phyloP scores from a whole-genome alignment of 768 basidiomycete genomes.

The Tricholoma terreum region DNA sequence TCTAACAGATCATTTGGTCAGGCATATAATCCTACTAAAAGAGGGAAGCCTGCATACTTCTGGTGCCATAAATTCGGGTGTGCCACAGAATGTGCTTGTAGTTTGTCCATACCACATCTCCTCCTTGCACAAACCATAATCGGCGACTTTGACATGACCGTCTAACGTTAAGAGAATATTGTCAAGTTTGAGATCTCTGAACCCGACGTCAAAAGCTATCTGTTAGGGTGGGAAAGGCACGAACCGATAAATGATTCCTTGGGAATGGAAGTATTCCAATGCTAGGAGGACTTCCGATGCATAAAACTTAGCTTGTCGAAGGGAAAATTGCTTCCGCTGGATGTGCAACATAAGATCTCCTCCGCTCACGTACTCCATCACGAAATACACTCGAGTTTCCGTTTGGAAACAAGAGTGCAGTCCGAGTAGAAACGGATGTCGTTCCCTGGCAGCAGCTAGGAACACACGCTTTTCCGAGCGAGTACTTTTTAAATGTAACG shows the following conservation, averaged over 20 bases:
- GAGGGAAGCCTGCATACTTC: slow-evolving; percentile 59
- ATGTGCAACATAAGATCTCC: slow-evolving; percentile 99
- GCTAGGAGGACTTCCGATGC: slow-evolving; percentile 95
- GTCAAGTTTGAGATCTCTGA: slow-evolving; percentile 93
- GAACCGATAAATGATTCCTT: slow-evolving; percentile 98
- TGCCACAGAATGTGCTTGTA: slow-evolving; percentile 98
- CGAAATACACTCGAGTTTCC: slow-evolving; percentile 98
- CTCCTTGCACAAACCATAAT: slow-evolving; percentile 99
- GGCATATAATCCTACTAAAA: not conserved
- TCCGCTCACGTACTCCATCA: slow-evolving; percentile 99
- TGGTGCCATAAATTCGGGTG: slow-evolving; percentile 99
- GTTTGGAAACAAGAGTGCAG: slow-evolving; percentile 99
- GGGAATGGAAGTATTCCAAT: slow-evolving; percentile 95
- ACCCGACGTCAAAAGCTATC: slow-evolving; percentile 2
- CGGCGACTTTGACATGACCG: slow-evolving; percentile 97
- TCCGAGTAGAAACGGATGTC: slow-evolving; percentile 95
- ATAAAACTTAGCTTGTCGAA: slow-evolving; percentile 98
- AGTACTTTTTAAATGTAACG: slow-evolving; percentile 52
- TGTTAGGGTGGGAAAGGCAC: slow-evolving; percentile 20
- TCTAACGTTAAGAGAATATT: slow-evolving; percentile 96
- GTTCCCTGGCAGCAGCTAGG: slow-evolving; percentile 91
- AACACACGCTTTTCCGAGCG: slow-evolving; percentile 99
- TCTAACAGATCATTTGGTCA: slow-evolving; percentile 46
- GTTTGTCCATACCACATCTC: slow-evolving; percentile 97
- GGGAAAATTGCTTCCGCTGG: slow-evolving; percentile 97